Conservation (phyloP, 106 monocot species). For the Phalaenopsis equestris region DNA sequence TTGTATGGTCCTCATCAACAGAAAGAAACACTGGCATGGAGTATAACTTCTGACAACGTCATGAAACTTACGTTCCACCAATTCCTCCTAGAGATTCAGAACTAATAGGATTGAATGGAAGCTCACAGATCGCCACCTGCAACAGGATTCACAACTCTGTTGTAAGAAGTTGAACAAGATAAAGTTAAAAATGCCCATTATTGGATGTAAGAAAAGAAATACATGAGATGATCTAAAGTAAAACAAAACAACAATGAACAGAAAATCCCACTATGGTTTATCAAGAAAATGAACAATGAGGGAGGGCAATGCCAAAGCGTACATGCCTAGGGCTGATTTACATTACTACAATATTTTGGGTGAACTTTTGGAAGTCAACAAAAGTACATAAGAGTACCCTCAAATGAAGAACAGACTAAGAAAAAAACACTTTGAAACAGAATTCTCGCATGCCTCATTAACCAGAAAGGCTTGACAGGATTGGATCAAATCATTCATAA, state of each 20-base stretch:
- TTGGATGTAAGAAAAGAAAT: neutral
- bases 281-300: neutral
- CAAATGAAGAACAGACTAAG: neutral
- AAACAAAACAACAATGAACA: neutral
- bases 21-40: neutral
- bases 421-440: neutral
- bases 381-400: neutral
- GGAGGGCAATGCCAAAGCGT: neutral
- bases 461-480: neutral
- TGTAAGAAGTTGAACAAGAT: neutral
- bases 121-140: constrained; percentile 97
- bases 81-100: constrained; percentile 84
- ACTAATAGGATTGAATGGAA: constrained; percentile 96
- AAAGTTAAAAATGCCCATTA: neutral
- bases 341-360: neutral
- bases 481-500: neutral
- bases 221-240: neutral
- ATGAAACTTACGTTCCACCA: constrained; percentile 89
- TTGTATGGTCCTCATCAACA: neutral
- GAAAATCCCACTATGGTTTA: neutral
- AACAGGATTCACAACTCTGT: constrained; percentile 5
- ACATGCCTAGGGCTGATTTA: neutral
- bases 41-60: neutral
- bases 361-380: neutral
- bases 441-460: neutral